These are phyloP conservation scores for Ochetophila trinervis DNA, from an alignment of 306 rosid genomes.

Conservation along the genomic window DNA sequence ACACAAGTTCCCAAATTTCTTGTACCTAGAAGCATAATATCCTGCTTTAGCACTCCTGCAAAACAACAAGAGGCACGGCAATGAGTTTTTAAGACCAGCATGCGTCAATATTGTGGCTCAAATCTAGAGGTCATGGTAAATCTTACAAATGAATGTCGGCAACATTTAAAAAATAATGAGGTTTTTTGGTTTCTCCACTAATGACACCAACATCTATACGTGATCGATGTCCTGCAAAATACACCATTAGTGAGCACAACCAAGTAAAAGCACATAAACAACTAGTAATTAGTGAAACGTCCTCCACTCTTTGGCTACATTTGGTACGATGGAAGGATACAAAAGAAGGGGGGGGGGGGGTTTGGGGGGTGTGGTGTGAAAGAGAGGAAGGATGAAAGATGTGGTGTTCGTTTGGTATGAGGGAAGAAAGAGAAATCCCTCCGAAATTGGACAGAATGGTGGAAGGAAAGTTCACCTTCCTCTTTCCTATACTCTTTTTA, in stretches of 20 bases:
- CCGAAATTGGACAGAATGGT: too few relatives aligned
- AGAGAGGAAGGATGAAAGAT: too few relatives aligned
- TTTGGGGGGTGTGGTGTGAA: too few relatives aligned
- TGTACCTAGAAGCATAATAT: slow-evolving; percentile 72
- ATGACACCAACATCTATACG: slow-evolving; percentile 72
- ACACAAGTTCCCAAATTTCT: slow-evolving; percentile 86
- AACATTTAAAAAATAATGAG: slow-evolving; percentile 81
- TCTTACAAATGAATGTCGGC: slow-evolving; percentile 97
- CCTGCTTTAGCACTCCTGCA: slow-evolving; percentile 98
- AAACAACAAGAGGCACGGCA: slow-evolving; percentile 17
- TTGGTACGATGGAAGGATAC: too few relatives aligned
- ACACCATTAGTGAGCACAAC: background rate
- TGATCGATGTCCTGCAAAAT: slow-evolving; percentile 66
- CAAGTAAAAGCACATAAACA: slow-evolving; percentile 18
- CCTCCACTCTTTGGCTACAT: slow-evolving; percentile 8
- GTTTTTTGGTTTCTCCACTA: slow-evolving; percentile 47
- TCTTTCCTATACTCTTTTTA: too few relatives aligned
- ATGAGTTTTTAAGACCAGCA: slow-evolving; percentile 14
- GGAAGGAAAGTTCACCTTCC: too few relatives aligned
- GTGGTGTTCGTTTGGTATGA: too few relatives aligned
- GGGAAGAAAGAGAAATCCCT: too few relatives aligned
- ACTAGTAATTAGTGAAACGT: slow-evolving; percentile 12
- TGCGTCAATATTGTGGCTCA: slow-evolving; percentile 13
- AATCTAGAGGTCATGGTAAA: slow-evolving; percentile 28
- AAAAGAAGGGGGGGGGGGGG: too few relatives aligned